These are phyloP conservation scores for Backusella tarrabulga DNA, from an alignment of 192 early-diverging fungal genomes.

Conservation along the genomic window DNA sequence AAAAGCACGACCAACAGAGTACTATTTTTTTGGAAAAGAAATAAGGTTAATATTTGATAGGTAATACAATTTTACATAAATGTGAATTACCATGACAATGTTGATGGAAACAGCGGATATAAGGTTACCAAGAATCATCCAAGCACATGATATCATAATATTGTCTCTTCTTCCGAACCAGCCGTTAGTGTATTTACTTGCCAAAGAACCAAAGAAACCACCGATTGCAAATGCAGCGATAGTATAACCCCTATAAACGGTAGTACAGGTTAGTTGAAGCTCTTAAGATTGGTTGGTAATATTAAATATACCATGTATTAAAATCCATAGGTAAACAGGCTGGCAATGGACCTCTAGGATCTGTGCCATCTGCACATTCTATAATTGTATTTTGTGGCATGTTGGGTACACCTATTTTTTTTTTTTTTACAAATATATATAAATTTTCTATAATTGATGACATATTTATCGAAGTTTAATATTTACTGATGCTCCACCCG, in stretches of 20 bases:
- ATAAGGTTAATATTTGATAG: not conserved
- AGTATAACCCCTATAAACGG: constrained; percentile 40
- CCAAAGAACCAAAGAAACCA: constrained; percentile 56
- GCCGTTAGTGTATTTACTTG: constrained; percentile 42
- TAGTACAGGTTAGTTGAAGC: not conserved
- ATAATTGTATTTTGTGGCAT: constrained; percentile 29
- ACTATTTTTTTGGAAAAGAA: constrained; percentile 5
- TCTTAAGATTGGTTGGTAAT: constrained; percentile 5
- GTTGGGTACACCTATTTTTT: constrained; percentile 32
- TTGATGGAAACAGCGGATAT: constrained; percentile 64
- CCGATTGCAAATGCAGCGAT: constrained; percentile 51
- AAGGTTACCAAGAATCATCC: constrained; percentile 64
- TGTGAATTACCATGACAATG: constrained; percentile 51
- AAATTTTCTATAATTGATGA: not conserved
- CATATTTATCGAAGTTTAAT: not conserved
- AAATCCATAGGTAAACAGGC: constrained; percentile 38
- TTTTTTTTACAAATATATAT: not conserved
- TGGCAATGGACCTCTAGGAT: constrained; percentile 10
- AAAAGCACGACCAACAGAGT: constrained; percentile 68
- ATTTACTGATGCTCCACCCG: constrained; percentile 34
- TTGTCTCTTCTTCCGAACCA: constrained; percentile 50
- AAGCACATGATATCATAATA: constrained; percentile 65
- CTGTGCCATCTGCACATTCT: constrained; percentile 21
- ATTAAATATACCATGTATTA: constrained; percentile 30
- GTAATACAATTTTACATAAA: not conserved